Evolutionary conservation across 1,284 basidiomycete genomes (phyloP), one percentile per base, ranked within the genome.

Genomic region (Cerioporus squamosus): DNA sequence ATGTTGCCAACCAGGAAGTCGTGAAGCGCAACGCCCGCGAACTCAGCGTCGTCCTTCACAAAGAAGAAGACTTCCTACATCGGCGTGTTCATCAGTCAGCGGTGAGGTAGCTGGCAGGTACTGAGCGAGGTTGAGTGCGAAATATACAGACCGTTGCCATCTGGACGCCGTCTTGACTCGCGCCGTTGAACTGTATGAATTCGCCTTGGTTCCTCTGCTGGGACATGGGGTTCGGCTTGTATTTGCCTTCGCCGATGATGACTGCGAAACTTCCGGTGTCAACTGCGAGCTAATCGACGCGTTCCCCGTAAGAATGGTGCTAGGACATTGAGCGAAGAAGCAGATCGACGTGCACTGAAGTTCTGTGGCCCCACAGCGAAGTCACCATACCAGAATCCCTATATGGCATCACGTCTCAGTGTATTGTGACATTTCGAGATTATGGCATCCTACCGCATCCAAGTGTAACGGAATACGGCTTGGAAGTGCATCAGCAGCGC

Each of bases 1-100:
- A 60, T 55, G 40, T 60, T 55, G n/a, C 58, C 58, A 9, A 55
- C 58, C 18, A 55, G n/a, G 40, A 60, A 55, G 31, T 60, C 20
- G 42, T 53, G 44, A 4, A 42, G 40, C 6, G 53, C 52, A 3
- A 44, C 50, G 0, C 53, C 58, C 2, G 53, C 58, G 24, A 60
- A 60, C 15, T 29, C 15, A 22, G 55, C 33, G 18, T 55, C 53
- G 17, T 60, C 58, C 15, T 50, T 43, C 8, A 60, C 58, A 14
- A 52, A 60, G 18, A 39, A 44, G 5, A 60, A 18, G 3, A 17
- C n/a, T 33, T 60, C 58, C 58, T 60, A 29, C 14, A 8, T 33
- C 44, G n/a, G 33, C 33, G 26, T 24, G 44, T 33, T 39, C 4
- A 39, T 36, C 52, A 36, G 29, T 17, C 14, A 23, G 10, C 10